phyloP scores from a whole-genome alignment of 2,329 filamentous ascomycete genomes.

The Blumeria hordei region DNA sequence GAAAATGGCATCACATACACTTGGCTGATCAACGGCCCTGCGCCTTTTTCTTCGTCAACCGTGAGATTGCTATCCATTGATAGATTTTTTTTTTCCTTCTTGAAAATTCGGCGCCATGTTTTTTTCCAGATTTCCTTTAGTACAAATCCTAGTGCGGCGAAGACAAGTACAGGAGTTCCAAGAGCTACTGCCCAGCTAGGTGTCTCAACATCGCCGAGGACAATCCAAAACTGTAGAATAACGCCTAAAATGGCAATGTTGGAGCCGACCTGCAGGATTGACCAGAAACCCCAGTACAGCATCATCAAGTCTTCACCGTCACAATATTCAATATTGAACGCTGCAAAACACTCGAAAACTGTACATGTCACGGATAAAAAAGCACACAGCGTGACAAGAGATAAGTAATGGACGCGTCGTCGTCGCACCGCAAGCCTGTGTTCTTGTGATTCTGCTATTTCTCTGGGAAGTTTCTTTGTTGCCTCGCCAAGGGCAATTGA shows the following conservation, averaged over 20 bases:
- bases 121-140: slow-evolving; percentile 16
- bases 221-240: slow-evolving; percentile 26
- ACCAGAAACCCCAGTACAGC: slow-evolving; percentile 37
- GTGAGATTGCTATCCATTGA: neutral
- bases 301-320: slow-evolving; percentile 33
- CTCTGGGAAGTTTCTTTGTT: slow-evolving; percentile 3
- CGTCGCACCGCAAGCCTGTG: slow-evolving; percentile 4
- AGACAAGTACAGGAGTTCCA: slow-evolving; percentile 33
- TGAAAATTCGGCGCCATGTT: neutral
- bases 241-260: slow-evolving; percentile 33
- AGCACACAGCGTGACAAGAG: slow-evolving; percentile 21
- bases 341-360: slow-evolving; percentile 27
- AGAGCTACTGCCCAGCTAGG: slow-evolving; percentile 35
- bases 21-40: neutral
- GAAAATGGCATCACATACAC: neutral
- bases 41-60: neutral
- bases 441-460: slow-evolving; percentile 10
- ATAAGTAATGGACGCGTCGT: slow-evolving; percentile 16
- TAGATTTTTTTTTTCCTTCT: neutral
- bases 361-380: slow-evolving; percentile 21
- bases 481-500: slow-evolving; percentile 6
- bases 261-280: slow-evolving; percentile 31
- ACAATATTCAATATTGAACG: slow-evolving; percentile 23
- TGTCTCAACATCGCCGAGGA: slow-evolving; percentile 24
- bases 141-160: slow-evolving; percentile 17